Evolutionary conservation across 2,329 filamentous ascomycete species (phyloP).

Genomic region (Dactylellina cionopaga): DNA sequence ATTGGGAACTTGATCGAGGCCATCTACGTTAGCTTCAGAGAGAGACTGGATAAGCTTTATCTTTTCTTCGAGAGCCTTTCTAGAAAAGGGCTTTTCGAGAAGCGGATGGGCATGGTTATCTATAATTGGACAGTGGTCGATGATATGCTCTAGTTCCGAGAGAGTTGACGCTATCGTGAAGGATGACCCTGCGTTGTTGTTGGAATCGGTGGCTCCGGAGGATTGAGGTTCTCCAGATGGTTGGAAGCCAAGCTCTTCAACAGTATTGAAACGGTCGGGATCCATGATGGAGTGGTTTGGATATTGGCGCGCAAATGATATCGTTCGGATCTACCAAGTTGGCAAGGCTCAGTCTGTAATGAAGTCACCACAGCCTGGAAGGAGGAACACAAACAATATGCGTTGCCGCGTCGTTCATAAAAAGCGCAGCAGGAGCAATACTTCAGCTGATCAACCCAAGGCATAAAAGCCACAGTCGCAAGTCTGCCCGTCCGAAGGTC

Average conservation of each 20-base stretch:
- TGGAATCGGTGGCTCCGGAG: slow-evolving; percentile 15
- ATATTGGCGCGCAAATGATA: too few relatives aligned
- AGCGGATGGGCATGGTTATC: slow-evolving; percentile 79
- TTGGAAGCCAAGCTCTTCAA: neutral
- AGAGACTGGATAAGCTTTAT: slow-evolving; percentile 69
- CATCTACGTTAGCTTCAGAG: slow-evolving; percentile 76
- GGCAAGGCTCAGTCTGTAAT: too few relatives aligned
- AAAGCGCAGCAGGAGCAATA: too few relatives aligned
- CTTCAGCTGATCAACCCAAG: too few relatives aligned
- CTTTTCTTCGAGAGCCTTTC: slow-evolving; percentile 7
- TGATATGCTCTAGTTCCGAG: slow-evolving; percentile 57
- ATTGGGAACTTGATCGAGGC: slow-evolving; percentile 70
- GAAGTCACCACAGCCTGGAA: too few relatives aligned
- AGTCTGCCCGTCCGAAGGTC: neutral
- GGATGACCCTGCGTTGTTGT: neutral
- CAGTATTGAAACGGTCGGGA: too few relatives aligned
- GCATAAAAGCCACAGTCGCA: slow-evolving; percentile 17
- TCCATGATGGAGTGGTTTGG: too few relatives aligned
- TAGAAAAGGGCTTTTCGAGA: slow-evolving; percentile 65
- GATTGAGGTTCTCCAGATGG: neutral
- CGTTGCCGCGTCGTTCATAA: neutral
- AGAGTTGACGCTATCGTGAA: slow-evolving; percentile 28
- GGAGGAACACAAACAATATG: neutral
- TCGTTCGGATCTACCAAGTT: too few relatives aligned
- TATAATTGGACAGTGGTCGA: slow-evolving; percentile 71